Percentiles rank a stretch among this genome's conserved stretches.
phyloP scores from a whole-genome alignment of 2,329 filamentous ascomycete species.

The Orbilia oligospora region DNA sequence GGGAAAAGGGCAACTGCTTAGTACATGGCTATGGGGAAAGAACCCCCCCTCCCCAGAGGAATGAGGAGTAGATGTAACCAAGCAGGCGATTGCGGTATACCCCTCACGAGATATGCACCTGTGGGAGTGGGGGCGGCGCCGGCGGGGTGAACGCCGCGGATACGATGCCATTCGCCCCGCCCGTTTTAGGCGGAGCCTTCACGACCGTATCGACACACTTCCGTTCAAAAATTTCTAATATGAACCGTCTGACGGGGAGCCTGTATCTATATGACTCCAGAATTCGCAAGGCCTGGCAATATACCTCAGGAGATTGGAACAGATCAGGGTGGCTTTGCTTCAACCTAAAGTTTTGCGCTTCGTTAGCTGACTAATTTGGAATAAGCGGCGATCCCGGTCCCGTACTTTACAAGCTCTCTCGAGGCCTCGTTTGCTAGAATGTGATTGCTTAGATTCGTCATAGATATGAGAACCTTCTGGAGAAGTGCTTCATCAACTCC shows the following conservation, averaged over 20 bases:
- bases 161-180: slow-evolving; percentile 17
- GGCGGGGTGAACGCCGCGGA: background rate
- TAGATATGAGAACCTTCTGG: slow-evolving; percentile 83
- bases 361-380: background rate
- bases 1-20: background rate
- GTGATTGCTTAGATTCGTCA: slow-evolving; percentile 91
- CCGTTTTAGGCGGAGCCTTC: slow-evolving; percentile 31
- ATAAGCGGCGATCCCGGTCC: background rate
- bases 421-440: slow-evolving; percentile 91
- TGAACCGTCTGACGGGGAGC: slow-evolving; percentile 86
- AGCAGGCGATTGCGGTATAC: background rate
- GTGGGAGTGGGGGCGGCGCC: background rate
- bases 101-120: slow-evolving; percentile 30
- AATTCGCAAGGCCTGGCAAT: slow-evolving; percentile 85
- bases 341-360: slow-evolving; percentile 71
- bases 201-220: slow-evolving; percentile 87
- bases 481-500: slow-evolving; percentile 76
- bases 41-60: background rate
- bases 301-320: slow-evolving; percentile 83
- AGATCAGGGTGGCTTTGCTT: slow-evolving; percentile 80
- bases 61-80: background rate
- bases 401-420: slow-evolving; percentile 78
- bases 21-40: background rate
- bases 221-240: slow-evolving; percentile 95
- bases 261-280: slow-evolving; percentile 92